These are phyloP conservation scores for Penicillium frequentans DNA, from an alignment of 2,329 filamentous ascomycete species.

Conservation along the genomic window DNA sequence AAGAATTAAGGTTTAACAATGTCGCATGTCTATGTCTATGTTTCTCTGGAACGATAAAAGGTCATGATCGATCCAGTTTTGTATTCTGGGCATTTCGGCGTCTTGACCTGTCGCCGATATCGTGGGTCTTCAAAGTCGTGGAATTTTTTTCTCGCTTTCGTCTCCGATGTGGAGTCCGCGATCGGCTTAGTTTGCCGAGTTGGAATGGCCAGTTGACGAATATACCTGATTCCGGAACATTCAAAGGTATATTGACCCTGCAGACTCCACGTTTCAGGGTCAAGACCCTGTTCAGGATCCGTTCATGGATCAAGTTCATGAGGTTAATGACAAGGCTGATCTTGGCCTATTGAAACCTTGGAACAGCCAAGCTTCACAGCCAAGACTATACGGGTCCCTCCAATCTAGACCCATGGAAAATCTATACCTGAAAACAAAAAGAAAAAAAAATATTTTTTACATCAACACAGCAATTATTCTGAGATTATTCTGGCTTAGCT, in stretches of 20 bases:
- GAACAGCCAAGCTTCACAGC: constrained; percentile 5
- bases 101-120: constrained; percentile 4
- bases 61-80: background rate
- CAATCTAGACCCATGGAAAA: background rate
- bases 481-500: background rate
- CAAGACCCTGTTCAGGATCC: background rate
- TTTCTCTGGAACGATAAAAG: background rate
- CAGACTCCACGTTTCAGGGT: background rate
- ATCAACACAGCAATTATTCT: background rate
- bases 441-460: too few species aligned
- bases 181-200: background rate
- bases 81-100: constrained; percentile 4
- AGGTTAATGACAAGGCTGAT: background rate
- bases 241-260: background rate
- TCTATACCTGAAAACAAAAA: too few species aligned
- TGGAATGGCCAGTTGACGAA: background rate
- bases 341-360: background rate
- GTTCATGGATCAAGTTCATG: background rate
- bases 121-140: background rate
- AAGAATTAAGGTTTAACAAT: background rate
- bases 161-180: background rate
- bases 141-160: background rate
- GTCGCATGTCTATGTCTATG: constrained; percentile 1
- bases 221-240: background rate
- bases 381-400: background rate